These are phyloP conservation scores for Baeospora myosura DNA, from an alignment of 1,284 basidiomycete genomes.

Conservation along the genomic window DNA sequence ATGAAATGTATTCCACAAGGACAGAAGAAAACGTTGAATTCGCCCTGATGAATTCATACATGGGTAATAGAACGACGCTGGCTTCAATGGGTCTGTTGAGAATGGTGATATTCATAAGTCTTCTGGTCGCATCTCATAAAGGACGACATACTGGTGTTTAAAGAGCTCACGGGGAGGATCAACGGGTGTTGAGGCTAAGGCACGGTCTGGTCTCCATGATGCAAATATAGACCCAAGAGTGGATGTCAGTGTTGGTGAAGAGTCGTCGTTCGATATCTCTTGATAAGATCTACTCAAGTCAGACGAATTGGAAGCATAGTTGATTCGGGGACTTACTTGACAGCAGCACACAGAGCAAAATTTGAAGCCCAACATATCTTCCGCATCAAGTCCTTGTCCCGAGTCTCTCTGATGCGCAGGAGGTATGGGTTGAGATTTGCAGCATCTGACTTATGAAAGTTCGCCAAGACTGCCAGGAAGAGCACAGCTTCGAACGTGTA, in stretches of 20 bases:
- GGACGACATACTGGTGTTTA: slow-evolving; percentile 41
- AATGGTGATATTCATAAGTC: slow-evolving; percentile 7
- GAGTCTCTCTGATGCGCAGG: slow-evolving; percentile 37
- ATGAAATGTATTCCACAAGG: slow-evolving; percentile 30
- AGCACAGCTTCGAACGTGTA: slow-evolving; percentile 53
- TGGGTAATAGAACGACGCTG: slow-evolving; percentile 45
- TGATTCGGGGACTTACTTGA: slow-evolving; percentile 34
- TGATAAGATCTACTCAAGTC: slow-evolving; percentile 42
- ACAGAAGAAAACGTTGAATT: slow-evolving; percentile 41
- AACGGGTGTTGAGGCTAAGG: slow-evolving; percentile 36
- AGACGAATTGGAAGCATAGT: neutral
- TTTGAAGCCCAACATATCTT: slow-evolving; percentile 51
- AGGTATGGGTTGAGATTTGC: slow-evolving; percentile 60
- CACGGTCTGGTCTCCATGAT: slow-evolving; percentile 46
- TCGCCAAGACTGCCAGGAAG: slow-evolving; percentile 50
- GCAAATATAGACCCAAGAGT: slow-evolving; percentile 43
- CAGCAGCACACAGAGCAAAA: slow-evolving; percentile 40
- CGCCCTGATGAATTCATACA: slow-evolving; percentile 50
- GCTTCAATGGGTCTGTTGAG: slow-evolving; percentile 51
- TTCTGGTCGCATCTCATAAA: neutral
- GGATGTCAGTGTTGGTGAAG: slow-evolving; percentile 39
- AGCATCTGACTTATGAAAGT: slow-evolving; percentile 63
- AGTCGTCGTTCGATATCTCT: slow-evolving; percentile 42
- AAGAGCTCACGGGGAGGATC: slow-evolving; percentile 47
- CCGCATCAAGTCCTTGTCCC: slow-evolving; percentile 43